These are phyloP conservation scores for Lepidium africanum DNA, from an alignment of 345 rosid species.

Conservation along the genomic window DNA sequence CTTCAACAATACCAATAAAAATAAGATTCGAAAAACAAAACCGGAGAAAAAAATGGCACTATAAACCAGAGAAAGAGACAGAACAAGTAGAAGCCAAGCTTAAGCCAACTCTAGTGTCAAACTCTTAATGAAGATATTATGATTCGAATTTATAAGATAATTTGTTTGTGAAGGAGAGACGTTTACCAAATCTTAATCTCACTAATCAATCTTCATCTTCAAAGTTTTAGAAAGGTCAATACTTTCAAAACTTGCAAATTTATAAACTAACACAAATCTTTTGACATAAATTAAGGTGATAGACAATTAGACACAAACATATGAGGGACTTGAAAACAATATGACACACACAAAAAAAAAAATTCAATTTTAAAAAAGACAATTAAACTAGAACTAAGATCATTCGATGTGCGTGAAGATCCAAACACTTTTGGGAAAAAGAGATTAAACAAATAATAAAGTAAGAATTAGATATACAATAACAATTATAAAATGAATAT, in stretches of 20 bases:
- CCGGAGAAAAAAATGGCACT: conserved; percentile 11
- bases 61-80: conserved; percentile 19
- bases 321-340: conserved; percentile 1
- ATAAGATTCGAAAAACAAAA: conserved; percentile 2
- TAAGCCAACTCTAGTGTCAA: conserved; percentile 18
- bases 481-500: conserved; percentile 1
- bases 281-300: not conserved
- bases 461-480: not conserved
- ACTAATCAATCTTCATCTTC: not conserved
- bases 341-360: no score
- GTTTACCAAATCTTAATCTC: not conserved
- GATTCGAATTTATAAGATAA: not conserved
- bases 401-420: conserved; percentile 30
- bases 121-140: not conserved
- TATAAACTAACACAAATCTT: not conserved
- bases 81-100: conserved; percentile 10
- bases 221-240: conserved; percentile 13
- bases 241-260: conserved; percentile 3
- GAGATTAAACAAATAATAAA: conserved; percentile 22
- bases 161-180: not conserved
- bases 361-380: no score
- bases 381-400: not conserved
- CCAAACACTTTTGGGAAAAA: conserved; percentile 7
- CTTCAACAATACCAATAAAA: conserved; percentile 40
- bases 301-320: not conserved